Conservation (phyloP, 2,329 filamentous ascomycete genomes). For the Sphaerulina vaccinii region DNA sequence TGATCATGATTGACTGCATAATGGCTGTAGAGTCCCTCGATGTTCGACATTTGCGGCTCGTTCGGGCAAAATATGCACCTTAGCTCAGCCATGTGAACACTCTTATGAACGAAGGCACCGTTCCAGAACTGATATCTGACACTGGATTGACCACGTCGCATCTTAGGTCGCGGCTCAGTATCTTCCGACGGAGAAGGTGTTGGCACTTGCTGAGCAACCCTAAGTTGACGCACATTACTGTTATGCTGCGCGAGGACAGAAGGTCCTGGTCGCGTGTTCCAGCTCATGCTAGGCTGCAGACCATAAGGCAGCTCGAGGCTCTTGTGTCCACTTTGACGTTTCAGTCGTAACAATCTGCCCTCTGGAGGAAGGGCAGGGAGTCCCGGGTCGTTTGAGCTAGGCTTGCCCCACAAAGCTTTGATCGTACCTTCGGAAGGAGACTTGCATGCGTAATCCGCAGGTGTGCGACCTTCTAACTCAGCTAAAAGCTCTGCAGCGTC, state of each 20-base stretch:
- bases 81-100: constrained; percentile 18
- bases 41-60: constrained; percentile 25
- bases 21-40: constrained; percentile 39
- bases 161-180: background rate
- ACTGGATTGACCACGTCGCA: constrained; percentile 7
- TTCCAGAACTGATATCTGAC: constrained; percentile 31
- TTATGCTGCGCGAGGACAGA: constrained; percentile 31
- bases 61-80: constrained; percentile 30
- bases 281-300: constrained; percentile 32
- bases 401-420: constrained; percentile 31
- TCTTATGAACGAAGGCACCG: constrained; percentile 10
- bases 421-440: constrained; percentile 26
- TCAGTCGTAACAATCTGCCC: constrained; percentile 24
- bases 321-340: constrained; percentile 25
- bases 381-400: constrained; percentile 2
- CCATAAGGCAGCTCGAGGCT: constrained; percentile 25
- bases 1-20: constrained; percentile 38
- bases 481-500: constrained; percentile 34
- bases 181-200: constrained; percentile 32
- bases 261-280: constrained; percentile 16
- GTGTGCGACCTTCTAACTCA: constrained; percentile 24
- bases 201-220: constrained; percentile 26
- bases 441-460: constrained; percentile 4
- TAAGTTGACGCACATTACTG: constrained; percentile 6
- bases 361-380: constrained; percentile 32